Evolutionary conservation across 2,329 filamentous ascomycete species (phyloP), one percentile per base, ranked within the genome.

Genomic region (Xylaria sp.): DNA sequence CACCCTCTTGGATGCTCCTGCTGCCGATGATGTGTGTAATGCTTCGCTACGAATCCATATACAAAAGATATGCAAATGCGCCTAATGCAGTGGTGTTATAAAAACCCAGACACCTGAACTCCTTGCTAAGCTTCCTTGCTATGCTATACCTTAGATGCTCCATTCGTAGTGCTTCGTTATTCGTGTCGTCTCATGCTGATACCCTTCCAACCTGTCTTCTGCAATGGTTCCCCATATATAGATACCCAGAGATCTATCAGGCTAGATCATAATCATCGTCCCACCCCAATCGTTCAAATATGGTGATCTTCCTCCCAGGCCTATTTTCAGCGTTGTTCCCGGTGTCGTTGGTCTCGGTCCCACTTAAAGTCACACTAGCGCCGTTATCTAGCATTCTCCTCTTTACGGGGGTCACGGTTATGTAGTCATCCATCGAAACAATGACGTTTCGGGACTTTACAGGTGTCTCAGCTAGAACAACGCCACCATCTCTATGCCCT

Each of bases 241-340:
- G 23, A 28, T 28, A 31, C 20, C 39, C 12, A 55, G 60, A 49
- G 71, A 51, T 68, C 62, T 41, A 57, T 68, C 33, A 72, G 18
- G 48, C 61, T 33, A 79, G 63, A 23, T 88, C 77, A 67, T 83
- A 80, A 69, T 89, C 86, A 68, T 88, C 86, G 70, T 88, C 86
- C 88, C 88, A 90, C 55, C 88, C 87, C 51, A 89, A 77, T 71
- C 80, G 80, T 73, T 87, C 82, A 72, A 86, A 90, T 61, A 89
- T 85, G 12, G 84, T 86, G 70, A 79, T 69, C 41, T 78, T 77
- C 68, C 75, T 80, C 60, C 72, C 41, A 3, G 72, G n/a, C 28
- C 54, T 55, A 36, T 67, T 65, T 66, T 69, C 69, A 69, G 64
- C 12, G 67, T 59, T 62, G 68, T 67, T 36, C 69, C 60, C 7